phyloP scores from a whole-genome alignment of 441 rosid genomes.

The Aquilaria agallochum region DNA sequence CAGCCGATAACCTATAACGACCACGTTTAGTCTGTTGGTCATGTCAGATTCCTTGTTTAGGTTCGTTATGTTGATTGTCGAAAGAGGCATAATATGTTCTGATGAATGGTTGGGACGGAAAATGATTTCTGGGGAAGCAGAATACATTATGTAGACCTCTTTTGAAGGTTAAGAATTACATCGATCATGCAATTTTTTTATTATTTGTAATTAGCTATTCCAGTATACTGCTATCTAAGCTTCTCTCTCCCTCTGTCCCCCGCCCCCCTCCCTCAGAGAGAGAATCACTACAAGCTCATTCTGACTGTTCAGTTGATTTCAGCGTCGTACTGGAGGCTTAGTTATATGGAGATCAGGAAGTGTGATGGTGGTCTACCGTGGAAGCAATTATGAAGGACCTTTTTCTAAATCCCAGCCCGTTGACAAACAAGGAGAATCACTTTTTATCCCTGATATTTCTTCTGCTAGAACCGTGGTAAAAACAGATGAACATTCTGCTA shows the following conservation, averaged over 20 bases:
- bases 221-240: not conserved
- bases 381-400: conserved; percentile 76
- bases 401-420: conserved; percentile 31
- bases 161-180: too few species aligned
- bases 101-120: too few species aligned
- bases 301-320: conserved; percentile 47
- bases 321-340: conserved; percentile 93
- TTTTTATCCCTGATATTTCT: conserved; percentile 72
- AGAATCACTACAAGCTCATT: conserved; percentile 5
- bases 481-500: conserved; percentile 26
- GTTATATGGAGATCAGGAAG: conserved; percentile 96
- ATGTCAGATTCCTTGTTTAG: too few species aligned
- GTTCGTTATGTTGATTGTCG: too few species aligned
- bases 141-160: too few species aligned
- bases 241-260: too few species aligned
- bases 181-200: too few species aligned
- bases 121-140: too few species aligned
- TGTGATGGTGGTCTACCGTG: conserved; percentile 93
- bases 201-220: not conserved
- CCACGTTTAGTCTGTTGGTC: too few species aligned
- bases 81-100: too few species aligned
- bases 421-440: conserved; percentile 39
- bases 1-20: too few species aligned
- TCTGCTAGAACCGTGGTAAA: conserved; percentile 32
- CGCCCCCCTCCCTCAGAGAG: too few species aligned